These are phyloP conservation scores for Byssoonygena ceratinophila DNA, from an alignment of 2,329 filamentous ascomycete species.

Conservation along the genomic window DNA sequence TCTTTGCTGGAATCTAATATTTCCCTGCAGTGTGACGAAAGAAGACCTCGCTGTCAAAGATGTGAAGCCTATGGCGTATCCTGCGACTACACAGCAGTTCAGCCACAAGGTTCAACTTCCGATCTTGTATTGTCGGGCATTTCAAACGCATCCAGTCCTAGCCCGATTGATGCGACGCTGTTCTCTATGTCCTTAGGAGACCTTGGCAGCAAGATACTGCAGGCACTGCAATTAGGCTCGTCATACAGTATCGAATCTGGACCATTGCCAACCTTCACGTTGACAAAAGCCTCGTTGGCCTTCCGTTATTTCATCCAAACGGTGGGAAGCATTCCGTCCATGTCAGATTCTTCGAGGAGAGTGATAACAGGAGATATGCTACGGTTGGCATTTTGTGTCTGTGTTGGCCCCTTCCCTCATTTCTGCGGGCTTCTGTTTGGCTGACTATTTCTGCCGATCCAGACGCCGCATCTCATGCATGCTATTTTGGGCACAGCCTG, in stretches of 20 bases:
- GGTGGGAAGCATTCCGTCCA: slow-evolving; percentile 15
- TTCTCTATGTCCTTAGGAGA: slow-evolving; percentile 12
- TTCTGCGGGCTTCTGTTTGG: not conserved
- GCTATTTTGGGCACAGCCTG: slow-evolving; percentile 27
- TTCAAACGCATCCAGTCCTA: not conserved
- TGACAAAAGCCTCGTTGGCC: slow-evolving; percentile 18
- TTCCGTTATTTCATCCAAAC: slow-evolving; percentile 25
- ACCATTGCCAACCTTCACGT: slow-evolving; percentile 1
- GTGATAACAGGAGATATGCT: slow-evolving; percentile 23
- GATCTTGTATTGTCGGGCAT: slow-evolving; percentile 13
- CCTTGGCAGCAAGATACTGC: slow-evolving; percentile 18
- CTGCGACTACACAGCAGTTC: slow-evolving; percentile 23
- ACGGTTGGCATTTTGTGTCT: slow-evolving; percentile 26
- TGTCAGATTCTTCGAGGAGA: slow-evolving; percentile 14
- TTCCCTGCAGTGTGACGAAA: slow-evolving; percentile 26
- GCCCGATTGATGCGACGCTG: not conserved
- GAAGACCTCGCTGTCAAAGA: slow-evolving; percentile 25
- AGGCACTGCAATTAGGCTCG: slow-evolving; percentile 18
- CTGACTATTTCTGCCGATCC: not conserved
- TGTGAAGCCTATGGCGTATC: slow-evolving; percentile 25
- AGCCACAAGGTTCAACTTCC: not conserved
- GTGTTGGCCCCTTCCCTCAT: not conserved
- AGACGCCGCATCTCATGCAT: slow-evolving; percentile 33
- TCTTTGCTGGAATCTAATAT: slow-evolving; percentile 2
- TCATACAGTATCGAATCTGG: not conserved